phyloP scores from a whole-genome alignment of 345 rosid species.

The Firmiana major region DNA sequence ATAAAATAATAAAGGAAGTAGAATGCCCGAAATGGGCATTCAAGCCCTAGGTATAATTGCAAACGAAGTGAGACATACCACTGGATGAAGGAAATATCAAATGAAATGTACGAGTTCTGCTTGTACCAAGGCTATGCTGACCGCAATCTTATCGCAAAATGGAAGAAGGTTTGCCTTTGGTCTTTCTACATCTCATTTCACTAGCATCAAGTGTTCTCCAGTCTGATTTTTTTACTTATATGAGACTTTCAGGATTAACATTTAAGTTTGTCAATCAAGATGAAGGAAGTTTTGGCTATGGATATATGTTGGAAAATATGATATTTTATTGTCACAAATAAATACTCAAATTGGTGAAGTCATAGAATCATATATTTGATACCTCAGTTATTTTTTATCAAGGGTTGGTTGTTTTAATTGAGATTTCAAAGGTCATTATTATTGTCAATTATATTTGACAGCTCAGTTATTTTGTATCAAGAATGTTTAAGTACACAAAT shows the following conservation, averaged over 20 bases:
- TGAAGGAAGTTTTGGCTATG: background rate
- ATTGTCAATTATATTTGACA: too few species aligned
- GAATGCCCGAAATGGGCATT: too few species aligned
- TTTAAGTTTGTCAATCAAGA: background rate
- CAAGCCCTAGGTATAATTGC: too few species aligned
- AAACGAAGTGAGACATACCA: too few species aligned
- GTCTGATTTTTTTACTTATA: background rate
- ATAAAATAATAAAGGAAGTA: too few species aligned
- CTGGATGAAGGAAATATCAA: slow-evolving; percentile 53
- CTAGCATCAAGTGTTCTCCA: background rate
- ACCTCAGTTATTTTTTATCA: background rate
- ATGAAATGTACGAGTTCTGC: slow-evolving; percentile 54
- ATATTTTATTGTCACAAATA: background rate
- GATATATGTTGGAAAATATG: background rate
- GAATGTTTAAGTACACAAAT: too few species aligned
- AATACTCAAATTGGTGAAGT: background rate
- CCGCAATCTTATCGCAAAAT: slow-evolving; percentile 50
- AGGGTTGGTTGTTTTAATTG: background rate
- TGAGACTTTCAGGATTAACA: background rate
- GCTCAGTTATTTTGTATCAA: too few species aligned
- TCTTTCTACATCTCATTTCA: background rate
- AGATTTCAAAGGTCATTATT: background rate
- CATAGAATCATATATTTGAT: background rate
- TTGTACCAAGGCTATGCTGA: slow-evolving; percentile 58
- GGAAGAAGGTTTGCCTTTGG: slow-evolving; percentile 42